These are phyloP conservation scores for Vinca minor DNA, from an alignment of 257 asterid genomes.

Conservation along the genomic window DNA sequence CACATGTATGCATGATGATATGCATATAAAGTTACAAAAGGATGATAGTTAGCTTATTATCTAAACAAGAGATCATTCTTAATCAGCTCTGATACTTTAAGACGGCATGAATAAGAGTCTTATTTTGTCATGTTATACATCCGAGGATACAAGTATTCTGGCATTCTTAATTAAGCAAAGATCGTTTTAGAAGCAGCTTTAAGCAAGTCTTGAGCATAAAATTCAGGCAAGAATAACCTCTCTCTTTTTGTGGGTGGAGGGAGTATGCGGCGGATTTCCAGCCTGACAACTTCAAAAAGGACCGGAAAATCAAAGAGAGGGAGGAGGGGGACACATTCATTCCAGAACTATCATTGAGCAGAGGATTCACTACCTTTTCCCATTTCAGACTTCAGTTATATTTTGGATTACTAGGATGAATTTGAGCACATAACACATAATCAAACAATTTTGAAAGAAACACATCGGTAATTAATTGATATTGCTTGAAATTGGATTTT, in stretches of 20 bases:
- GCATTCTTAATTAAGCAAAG: background rate
- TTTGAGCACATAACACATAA: background rate
- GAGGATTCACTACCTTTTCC: background rate
- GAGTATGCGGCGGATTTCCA: background rate
- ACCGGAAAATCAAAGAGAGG: background rate
- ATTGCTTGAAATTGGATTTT: constrained; percentile 15
- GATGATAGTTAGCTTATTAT: background rate
- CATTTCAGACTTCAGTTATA: background rate
- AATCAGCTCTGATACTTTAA: background rate
- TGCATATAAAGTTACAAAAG: background rate
- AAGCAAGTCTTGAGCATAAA: background rate
- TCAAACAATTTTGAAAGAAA: background rate
- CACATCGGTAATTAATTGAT: background rate
- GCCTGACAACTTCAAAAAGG: background rate
- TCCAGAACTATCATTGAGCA: background rate
- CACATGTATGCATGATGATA: background rate
- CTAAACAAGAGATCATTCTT: background rate
- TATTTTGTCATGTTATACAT: background rate
- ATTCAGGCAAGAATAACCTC: background rate
- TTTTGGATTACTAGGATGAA: too few species aligned
- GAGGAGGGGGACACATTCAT: background rate
- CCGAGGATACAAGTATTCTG: background rate
- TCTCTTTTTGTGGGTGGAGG: too few species aligned
- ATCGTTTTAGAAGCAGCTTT: background rate
- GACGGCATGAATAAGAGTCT: background rate